Percentiles rank a stretch among this genome's conserved stretches.
These are phyloP conservation scores for Hyaloperonospora arabidopsidis DNA, from an alignment of 352 stramenopile genomes.

Conservation along the genomic window DNA sequence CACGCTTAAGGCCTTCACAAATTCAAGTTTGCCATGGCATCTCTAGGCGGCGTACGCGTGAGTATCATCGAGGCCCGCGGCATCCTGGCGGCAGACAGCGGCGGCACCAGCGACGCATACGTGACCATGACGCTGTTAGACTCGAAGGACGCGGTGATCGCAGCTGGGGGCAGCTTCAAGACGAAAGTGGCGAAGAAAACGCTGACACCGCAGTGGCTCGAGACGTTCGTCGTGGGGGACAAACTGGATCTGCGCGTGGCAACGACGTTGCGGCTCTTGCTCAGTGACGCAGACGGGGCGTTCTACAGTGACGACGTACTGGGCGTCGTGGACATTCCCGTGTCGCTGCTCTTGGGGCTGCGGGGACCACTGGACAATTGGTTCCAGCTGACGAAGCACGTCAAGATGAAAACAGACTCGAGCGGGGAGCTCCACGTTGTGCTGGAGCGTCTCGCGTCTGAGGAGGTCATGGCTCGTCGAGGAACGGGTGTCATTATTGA, in stretches of 20 bases:
- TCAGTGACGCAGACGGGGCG: slow-evolving; percentile 49
- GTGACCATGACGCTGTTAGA: slow-evolving; percentile 67
- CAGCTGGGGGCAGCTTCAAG: slow-evolving; percentile 46
- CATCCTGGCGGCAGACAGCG: slow-evolving; percentile 58
- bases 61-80: slow-evolving; percentile 53
- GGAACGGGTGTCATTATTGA: slow-evolving; percentile 25
- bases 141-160: slow-evolving; percentile 37
- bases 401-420: slow-evolving; percentile 71
- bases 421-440: slow-evolving; percentile 51
- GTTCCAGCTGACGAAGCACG: slow-evolving; percentile 53
- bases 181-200: slow-evolving; percentile 67
- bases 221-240: slow-evolving; percentile 56
- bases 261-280: slow-evolving; percentile 47
- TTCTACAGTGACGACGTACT: slow-evolving; percentile 58
- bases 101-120: slow-evolving; percentile 66
- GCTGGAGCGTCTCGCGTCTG: slow-evolving; percentile 23
- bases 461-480: slow-evolving; percentile 11
- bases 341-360: slow-evolving; percentile 41
- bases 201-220: slow-evolving; percentile 49
- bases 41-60: slow-evolving; percentile 26
- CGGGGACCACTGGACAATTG: slow-evolving; percentile 49
- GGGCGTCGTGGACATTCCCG: slow-evolving; percentile 63
- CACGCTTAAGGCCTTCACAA: neutral
- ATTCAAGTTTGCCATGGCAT: slow-evolving; percentile 14
- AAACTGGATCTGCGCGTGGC: slow-evolving; percentile 55